Evolutionary conservation across 2,329 filamentous ascomycete genomes (phyloP).

Genomic region (Colletotrichum eleusines): DNA sequence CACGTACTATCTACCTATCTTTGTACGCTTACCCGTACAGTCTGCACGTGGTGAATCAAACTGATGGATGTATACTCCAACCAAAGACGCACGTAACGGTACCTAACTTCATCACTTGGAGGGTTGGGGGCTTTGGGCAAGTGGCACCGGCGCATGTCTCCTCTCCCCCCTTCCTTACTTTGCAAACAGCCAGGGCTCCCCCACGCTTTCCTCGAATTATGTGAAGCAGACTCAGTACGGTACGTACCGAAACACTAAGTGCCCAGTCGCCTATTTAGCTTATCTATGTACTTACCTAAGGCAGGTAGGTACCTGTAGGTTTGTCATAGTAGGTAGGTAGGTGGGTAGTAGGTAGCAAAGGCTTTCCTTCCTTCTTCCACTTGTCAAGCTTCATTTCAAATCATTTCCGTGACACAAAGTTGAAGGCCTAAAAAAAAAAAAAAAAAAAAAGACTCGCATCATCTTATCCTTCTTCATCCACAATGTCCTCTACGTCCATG

Average conservation of each 20-base stretch:
- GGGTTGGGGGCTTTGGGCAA: not conserved
- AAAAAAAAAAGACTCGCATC: not conserved
- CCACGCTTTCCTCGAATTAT: slow-evolving; percentile 29
- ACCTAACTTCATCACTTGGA: not conserved
- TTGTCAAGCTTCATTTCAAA: slow-evolving; percentile 37
- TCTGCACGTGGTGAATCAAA: not conserved
- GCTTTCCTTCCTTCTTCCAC: slow-evolving; percentile 23
- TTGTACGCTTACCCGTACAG: too few relatives aligned
- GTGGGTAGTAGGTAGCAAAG: not conserved
- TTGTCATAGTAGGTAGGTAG: too few relatives aligned
- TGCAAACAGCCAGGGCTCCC: slow-evolving; percentile 24
- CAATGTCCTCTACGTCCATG: not conserved
- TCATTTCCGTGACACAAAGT: slow-evolving; percentile 32
- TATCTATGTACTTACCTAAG: too few relatives aligned
- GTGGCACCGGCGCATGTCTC: not conserved
- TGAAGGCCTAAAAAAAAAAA: slow-evolving; percentile 18
- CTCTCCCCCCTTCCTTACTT: slow-evolving; percentile 15
- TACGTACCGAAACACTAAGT: not conserved
- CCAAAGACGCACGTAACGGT: not conserved
- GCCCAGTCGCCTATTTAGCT: too few relatives aligned
- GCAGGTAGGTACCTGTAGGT: too few relatives aligned
- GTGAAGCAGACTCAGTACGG: not conserved
- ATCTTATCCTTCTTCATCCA: not conserved
- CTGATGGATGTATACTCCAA: not conserved
- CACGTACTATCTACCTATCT: too few relatives aligned